Evolutionary conservation across 2,329 filamentous ascomycete species (phyloP).

Genomic region (Pseudocercospora ulei): DNA sequence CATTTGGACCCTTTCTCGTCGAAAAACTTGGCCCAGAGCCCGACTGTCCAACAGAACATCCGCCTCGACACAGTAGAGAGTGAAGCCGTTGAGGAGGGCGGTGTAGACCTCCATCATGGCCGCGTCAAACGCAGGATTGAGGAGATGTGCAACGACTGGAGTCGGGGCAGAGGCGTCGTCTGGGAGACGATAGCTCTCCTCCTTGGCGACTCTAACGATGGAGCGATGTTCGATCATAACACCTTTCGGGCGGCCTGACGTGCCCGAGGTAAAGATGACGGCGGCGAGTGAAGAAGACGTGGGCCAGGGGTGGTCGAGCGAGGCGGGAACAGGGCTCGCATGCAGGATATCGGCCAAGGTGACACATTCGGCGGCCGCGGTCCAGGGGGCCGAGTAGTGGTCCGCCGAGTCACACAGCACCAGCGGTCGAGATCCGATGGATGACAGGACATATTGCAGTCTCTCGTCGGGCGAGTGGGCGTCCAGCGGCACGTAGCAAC

Average conservation of each 20-base stretch:
- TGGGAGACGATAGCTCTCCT: conserved; percentile 2
- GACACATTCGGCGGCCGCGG: conserved; percentile 3
- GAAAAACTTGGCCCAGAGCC: conserved; percentile 1
- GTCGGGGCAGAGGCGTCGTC: background rate
- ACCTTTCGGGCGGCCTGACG: conserved; percentile 20
- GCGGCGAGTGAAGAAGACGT: conserved; percentile 9
- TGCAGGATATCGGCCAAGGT: conserved; percentile 1
- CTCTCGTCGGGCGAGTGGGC: conserved; percentile 3
- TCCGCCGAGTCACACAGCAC: background rate
- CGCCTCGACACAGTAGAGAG: conserved; percentile 5
- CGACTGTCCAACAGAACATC: background rate
- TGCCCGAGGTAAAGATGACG: conserved; percentile 20
- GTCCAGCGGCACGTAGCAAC: conserved; percentile 12
- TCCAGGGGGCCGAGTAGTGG: conserved; percentile 1
- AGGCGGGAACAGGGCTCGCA: background rate
- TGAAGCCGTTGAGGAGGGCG: conserved; percentile 10
- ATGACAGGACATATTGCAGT: conserved; percentile 6
- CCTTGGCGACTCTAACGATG: conserved; percentile 5
- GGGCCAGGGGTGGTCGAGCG: conserved; percentile 7
- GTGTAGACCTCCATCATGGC: conserved; percentile 36
- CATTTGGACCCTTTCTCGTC: background rate
- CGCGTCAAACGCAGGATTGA: conserved; percentile 17
- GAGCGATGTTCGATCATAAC: conserved; percentile 18
- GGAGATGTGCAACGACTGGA: conserved; percentile 6
- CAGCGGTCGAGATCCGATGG: background rate